Evolutionary conservation across 2,329 filamentous ascomycete species (phyloP).

Genomic region (Mariannaea sp.): DNA sequence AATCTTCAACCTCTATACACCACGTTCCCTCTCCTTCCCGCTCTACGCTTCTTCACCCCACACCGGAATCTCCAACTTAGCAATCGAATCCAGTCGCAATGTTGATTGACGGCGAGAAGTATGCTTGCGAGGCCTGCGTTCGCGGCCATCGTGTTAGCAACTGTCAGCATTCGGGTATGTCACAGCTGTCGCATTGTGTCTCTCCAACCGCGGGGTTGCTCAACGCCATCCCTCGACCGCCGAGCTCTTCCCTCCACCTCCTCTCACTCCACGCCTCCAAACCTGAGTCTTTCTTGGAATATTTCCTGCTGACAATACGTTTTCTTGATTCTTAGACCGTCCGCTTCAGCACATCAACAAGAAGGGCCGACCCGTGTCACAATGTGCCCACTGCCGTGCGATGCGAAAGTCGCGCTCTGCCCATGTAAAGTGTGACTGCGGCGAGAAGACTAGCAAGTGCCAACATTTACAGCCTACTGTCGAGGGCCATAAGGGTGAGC

Average conservation of each 20-base stretch:
- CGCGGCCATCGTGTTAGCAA: conserved; percentile 98
- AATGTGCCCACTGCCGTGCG: conserved; percentile 95
- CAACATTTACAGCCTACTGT: conserved; percentile 61
- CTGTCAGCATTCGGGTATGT: conserved; percentile 92
- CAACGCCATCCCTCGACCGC: background rate
- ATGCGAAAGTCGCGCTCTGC: conserved; percentile 95
- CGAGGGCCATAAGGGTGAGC: conserved; percentile 64
- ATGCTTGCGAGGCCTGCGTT: conserved; percentile 96
- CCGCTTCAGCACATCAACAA: conserved; percentile 94
- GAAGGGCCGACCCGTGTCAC: conserved; percentile 95
- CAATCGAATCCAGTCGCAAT: conserved; percentile 51
- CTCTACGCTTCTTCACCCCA: conserved; percentile 8
- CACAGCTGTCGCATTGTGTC: conserved; percentile 23
- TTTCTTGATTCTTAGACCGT: conserved; percentile 67
- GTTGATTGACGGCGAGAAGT: conserved; percentile 96
- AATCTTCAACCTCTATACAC: background rate
- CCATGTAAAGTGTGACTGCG: conserved; percentile 96
- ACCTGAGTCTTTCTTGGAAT: background rate
- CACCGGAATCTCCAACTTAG: conserved; percentile 16
- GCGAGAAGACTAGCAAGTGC: conserved; percentile 82
- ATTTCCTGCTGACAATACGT: conserved; percentile 33
- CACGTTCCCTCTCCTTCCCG: background rate
- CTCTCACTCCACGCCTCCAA: background rate
- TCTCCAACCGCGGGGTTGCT: conserved; percentile 4
- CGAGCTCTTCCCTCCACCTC: too few relatives aligned